Evolutionary conservation across 2,329 filamentous ascomycete genomes (phyloP), one percentile per base, ranked within the genome.

Genomic region (Diaporthe destruens): DNA sequence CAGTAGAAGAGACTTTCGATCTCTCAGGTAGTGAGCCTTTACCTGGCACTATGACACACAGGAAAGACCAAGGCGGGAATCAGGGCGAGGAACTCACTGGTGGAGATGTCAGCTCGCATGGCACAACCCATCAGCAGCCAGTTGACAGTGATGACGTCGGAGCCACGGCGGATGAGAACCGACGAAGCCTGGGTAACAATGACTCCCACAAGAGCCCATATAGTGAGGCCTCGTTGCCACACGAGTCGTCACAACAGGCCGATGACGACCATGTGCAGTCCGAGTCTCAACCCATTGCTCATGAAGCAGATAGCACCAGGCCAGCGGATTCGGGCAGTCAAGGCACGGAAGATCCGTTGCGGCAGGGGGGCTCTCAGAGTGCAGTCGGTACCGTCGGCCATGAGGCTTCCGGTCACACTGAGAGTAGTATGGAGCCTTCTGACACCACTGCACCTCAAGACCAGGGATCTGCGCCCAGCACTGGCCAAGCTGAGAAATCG

Each of bases 21-120:
- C 69, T 69, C 20, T 74, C 74, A 16, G 72, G 72, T 5, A 57
- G 67, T 36, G 69, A 74, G 65, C 68, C 74, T 42, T 73, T 75
- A 39, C 47, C 72, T 14, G 75, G 74, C 14, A 74, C 74, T 32
- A 74, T 74, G 72, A 76, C 74, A n/a, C 75, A 76, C 53, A 66
- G 72, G 2, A 59, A 71, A 18, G 74, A 74, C 20, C 18, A 49
- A 18, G n/a, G 36, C 39, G 70, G 29, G 14, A 29, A 44, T 23
- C 51, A 51, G 9, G 14, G 20, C 23, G 29, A 61, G 23, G 25
- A 61, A 9, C 32, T 14, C 14, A 4, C 34, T 18, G 57, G 20
- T 2, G 36, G 36, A 23, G 69, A 39, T 36, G n/a, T 53, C 61
- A 39, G 47, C 32, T 36, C 14, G 61, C 61, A 18, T 39, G 47